A percentile compares a stretch with the other conserved stretches of the same genome.
These are phyloP conservation scores for Ceratobasidium sp. DNA, from an alignment of 1,284 basidiomycete genomes.

Conservation along the genomic window DNA sequence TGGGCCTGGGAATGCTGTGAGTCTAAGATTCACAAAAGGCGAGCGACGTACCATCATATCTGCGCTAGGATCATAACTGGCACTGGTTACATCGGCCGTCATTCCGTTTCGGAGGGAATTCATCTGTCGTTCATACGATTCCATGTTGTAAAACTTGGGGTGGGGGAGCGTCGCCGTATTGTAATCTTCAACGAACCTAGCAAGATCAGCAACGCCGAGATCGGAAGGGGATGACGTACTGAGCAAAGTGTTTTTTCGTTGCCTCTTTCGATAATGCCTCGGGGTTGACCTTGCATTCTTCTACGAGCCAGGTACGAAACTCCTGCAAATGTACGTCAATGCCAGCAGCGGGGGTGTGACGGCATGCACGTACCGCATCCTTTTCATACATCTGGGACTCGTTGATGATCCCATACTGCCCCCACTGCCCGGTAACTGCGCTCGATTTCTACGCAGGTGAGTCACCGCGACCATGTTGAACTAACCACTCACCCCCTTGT, in stretches of 20 bases:
- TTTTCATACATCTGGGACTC: slow-evolving; percentile 82
- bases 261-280: slow-evolving; percentile 84
- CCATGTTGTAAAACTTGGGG: slow-evolving; percentile 91
- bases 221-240: slow-evolving; percentile 55
- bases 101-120: slow-evolving; percentile 78
- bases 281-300: slow-evolving; percentile 86
- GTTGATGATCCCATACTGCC: slow-evolving; percentile 83
- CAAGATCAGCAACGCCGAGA: not conserved
- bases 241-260: slow-evolving; percentile 80
- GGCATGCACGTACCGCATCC: slow-evolving; percentile 50
- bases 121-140: slow-evolving; percentile 81
- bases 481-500: slow-evolving; percentile 45
- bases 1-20: slow-evolving; percentile 54
- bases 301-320: slow-evolving; percentile 88
- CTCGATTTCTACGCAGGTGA: slow-evolving; percentile 52
- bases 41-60: slow-evolving; percentile 63
- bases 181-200: slow-evolving; percentile 71
- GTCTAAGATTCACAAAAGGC: not conserved
- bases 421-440: slow-evolving; percentile 74
- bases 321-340: slow-evolving; percentile 59
- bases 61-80: slow-evolving; percentile 73
- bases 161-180: slow-evolving; percentile 90
- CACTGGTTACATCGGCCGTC: slow-evolving; percentile 67
- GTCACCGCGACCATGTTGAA: slow-evolving; percentile 14
- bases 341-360: not conserved